A percentile compares a stretch with the other conserved stretches of the same genome.
Conservation (phyloP, 441 rosid species). For the Pelargonium fulgidum region DNA sequence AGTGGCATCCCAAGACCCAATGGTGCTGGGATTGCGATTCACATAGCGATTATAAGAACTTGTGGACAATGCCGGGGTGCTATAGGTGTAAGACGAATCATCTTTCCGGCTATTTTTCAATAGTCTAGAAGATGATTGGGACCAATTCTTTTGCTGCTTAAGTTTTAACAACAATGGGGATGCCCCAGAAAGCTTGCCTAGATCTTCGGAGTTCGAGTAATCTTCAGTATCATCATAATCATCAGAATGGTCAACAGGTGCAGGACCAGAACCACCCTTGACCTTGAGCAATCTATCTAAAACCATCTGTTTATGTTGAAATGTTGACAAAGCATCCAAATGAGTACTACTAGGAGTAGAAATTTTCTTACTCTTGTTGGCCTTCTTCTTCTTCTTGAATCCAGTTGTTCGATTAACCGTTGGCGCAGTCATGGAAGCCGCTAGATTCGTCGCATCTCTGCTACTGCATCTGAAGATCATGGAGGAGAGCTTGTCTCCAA, state of each 20-base stretch:
- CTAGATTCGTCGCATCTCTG: constrained; percentile 43
- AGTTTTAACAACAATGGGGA: constrained; percentile 62
- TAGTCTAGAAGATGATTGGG: constrained; percentile 52
- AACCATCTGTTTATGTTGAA: constrained; percentile 37
- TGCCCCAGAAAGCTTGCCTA: constrained; percentile 43
- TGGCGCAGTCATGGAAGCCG: constrained; percentile 30
- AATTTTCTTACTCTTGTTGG: constrained; percentile 14
- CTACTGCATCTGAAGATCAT: constrained; percentile 42
- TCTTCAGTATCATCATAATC: constrained; percentile 55
- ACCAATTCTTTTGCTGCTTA: constrained; percentile 59
- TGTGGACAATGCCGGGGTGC: constrained; percentile 84
- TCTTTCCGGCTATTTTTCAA: constrained; percentile 48
- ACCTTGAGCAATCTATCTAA: constrained; percentile 30
- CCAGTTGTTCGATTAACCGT: constrained; percentile 26
- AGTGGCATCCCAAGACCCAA: constrained; percentile 88
- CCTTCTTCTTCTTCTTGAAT: constrained; percentile 35
- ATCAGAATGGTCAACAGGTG: constrained; percentile 28
- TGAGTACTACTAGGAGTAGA: constrained; percentile 16
- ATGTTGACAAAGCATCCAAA: constrained; percentile 43
- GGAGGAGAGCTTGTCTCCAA: constrained; percentile 46
- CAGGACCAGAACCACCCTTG: constrained; percentile 32
- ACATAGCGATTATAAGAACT: constrained; percentile 62
- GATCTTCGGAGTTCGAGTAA: constrained; percentile 55
- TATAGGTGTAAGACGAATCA: constrained; percentile 66
- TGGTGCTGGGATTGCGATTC: constrained; percentile 53